Conservation (phyloP, 768 basidiomycete species). For the Brasilioporus rufonigricans region DNA sequence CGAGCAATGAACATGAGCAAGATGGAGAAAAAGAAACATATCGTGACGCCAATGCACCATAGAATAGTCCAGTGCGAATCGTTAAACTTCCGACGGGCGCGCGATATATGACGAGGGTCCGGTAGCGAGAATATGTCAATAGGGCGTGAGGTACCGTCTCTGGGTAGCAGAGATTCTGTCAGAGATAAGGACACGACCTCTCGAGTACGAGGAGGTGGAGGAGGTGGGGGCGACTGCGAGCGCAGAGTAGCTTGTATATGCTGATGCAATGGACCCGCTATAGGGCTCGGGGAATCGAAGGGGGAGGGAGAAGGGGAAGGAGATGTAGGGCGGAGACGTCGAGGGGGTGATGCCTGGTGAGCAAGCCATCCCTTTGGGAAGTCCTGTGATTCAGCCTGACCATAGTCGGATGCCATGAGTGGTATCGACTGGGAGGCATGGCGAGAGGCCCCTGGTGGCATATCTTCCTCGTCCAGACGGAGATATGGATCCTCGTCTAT, state of each 20-base stretch:
- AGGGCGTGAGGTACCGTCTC: slow-evolving; percentile 64
- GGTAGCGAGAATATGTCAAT: slow-evolving; percentile 74
- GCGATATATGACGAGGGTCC: slow-evolving; percentile 66
- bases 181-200: slow-evolving; percentile 59
- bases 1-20: slow-evolving; percentile 60
- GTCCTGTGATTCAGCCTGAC: slow-evolving; percentile 39
- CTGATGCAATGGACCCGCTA: slow-evolving; percentile 33
- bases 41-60: slow-evolving; percentile 57
- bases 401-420: slow-evolving; percentile 35
- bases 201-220: slow-evolving; percentile 43
- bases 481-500: slow-evolving; percentile 77
- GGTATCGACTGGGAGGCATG: slow-evolving; percentile 37
- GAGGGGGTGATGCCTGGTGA: slow-evolving; percentile 67
- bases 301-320: slow-evolving; percentile 36
- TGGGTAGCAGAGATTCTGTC: slow-evolving; percentile 76
- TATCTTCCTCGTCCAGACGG: slow-evolving; percentile 67
- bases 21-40: slow-evolving; percentile 62
- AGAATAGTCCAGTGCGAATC: slow-evolving; percentile 70
- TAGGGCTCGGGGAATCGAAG: slow-evolving; percentile 32
- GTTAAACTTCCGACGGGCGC: slow-evolving; percentile 67
- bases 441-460: slow-evolving; percentile 36
- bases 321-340: slow-evolving; percentile 40
- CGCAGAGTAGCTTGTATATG: slow-evolving; percentile 33
- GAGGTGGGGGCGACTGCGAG: slow-evolving; percentile 35
- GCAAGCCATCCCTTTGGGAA: slow-evolving; percentile 65